Base-by-base conservation (phyloP, 2,329 filamentous ascomycete species). In the Alternaria sp. region DNA sequence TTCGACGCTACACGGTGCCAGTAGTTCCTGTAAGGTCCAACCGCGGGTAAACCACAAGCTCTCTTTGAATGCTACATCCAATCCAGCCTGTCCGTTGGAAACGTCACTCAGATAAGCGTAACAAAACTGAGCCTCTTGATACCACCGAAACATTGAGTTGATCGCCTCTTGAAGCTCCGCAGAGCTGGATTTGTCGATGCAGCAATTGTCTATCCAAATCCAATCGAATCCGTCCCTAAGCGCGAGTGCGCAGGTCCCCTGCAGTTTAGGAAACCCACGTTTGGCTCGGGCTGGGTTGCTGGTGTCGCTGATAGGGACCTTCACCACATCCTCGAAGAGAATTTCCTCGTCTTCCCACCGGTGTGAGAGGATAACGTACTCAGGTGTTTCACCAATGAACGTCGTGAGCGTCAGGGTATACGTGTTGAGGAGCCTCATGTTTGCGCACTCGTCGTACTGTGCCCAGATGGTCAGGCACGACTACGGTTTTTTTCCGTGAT, bases 341-440 rank as follows among this genome's bases (percentile, higher is more conserved):
- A 65, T 33, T 30, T 69, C 67, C 14, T 65, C 61, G 14, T 55
- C 28, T 33, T 58, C 61, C 65, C 60, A 67, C 3, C 58, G 64
- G 55, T 67, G 67, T 10, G 67, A 67, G n/a, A 69, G 60, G 14
- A 69, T 69, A 2, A 50, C 67, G 43, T 69, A 64, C n/a, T 61
- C 59, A 5, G 67, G 65, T n/a, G 50, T 2, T 8, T 45, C 20
- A 21, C 56, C 56, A 15, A 51, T 44, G 20, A 51, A 53, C 5
- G 28, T 18, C 21, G 33, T 51, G 10, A 51, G 33, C 9, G 30
- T 33, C 9, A 44, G 46, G n/a, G 49, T 37, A 7, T 11, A 18
- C 26, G 49, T 37, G 28, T 53, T 53, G 28, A 37, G 47, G 9
- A 21, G 20, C 25, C 26, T 30, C 26, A 53, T 53, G 12, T 18